Conservation (phyloP, 2,329 filamentous ascomycete genomes). For the Nectriaceae sp. region DNA sequence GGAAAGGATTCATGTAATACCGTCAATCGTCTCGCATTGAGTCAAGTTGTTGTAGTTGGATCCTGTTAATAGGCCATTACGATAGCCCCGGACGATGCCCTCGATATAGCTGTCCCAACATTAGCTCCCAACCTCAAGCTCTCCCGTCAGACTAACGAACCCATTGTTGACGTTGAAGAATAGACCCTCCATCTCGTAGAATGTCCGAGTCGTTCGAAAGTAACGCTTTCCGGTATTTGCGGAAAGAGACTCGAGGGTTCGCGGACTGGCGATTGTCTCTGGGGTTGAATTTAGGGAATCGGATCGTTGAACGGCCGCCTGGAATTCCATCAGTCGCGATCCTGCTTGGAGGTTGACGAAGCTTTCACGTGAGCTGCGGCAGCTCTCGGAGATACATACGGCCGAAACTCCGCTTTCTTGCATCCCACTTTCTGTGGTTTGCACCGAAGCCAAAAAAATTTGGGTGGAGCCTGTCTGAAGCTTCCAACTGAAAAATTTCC, state of each 20-base stretch:
- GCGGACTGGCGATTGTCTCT: constrained; percentile 8
- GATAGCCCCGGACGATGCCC: constrained; percentile 95
- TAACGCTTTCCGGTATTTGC: constrained; percentile 7
- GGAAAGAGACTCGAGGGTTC: constrained; percentile 9
- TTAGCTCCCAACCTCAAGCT: constrained; percentile 32
- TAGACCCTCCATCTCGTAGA: constrained; percentile 77
- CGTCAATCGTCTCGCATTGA: constrained; percentile 97
- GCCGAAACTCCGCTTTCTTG: constrained; percentile 25
- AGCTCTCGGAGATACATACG: constrained; percentile 26
- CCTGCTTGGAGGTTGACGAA: constrained; percentile 17
- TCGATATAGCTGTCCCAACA: constrained; percentile 76
- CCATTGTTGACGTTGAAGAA: constrained; percentile 95
- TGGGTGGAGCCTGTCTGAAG: constrained; percentile 39
- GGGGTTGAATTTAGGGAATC: constrained; percentile 16
- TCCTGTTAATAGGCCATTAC: constrained; percentile 86
- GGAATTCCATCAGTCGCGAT: constrained; percentile 18
- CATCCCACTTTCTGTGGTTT: constrained; percentile 30
- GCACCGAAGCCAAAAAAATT: constrained; percentile 40
- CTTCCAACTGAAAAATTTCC: constrained; percentile 46
- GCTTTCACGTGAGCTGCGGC: constrained; percentile 31
- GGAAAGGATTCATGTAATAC: constrained; percentile 48
- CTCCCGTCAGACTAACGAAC: constrained; percentile 47
- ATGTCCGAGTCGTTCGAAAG: constrained; percentile 1
- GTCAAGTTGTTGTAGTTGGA: constrained; percentile 94
- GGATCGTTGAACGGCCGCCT: constrained; percentile 27